Percentiles rank a stretch among this genome's conserved stretches.
Evolutionary conservation across 225 moss, liverwort and hornwort species (phyloP).

Genomic region (Physcomitrium patens): DNA sequence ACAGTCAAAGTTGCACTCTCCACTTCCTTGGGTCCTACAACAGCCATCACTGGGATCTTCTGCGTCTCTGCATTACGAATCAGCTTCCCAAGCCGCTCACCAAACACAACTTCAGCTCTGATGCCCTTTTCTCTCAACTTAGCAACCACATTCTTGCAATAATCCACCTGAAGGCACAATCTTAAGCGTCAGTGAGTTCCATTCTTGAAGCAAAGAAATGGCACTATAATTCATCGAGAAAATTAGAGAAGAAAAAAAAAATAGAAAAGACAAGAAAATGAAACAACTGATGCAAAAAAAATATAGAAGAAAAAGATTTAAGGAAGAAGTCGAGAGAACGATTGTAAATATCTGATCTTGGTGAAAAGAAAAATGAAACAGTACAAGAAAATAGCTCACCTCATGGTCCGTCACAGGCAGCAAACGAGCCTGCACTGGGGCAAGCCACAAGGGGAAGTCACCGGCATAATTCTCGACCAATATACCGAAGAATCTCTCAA

Average conservation of each 20-base stretch:
- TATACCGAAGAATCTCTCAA: slow-evolving; percentile 97
- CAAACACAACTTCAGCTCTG: slow-evolving; percentile 78
- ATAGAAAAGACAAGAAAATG: too few species aligned
- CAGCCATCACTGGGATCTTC: slow-evolving; percentile 97
- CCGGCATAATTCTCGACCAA: slow-evolving; percentile 96
- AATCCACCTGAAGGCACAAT: slow-evolving; percentile 54
- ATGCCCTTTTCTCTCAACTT: slow-evolving; percentile 72
- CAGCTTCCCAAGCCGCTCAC: slow-evolving; percentile 83
- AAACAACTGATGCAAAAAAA: too few species aligned
- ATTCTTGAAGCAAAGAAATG: neutral
- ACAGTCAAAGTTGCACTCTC: slow-evolving; percentile 77
- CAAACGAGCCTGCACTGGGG: slow-evolving; percentile 82
- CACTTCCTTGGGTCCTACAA: slow-evolving; percentile 97
- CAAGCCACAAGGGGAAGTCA: slow-evolving; percentile 96
- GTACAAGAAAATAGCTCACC: slow-evolving; percentile 32
- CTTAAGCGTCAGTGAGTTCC: slow-evolving; percentile 2
- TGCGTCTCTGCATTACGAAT: slow-evolving; percentile 95
- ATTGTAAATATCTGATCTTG: neutral
- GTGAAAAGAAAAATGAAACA: neutral
- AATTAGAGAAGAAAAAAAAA: too few species aligned
- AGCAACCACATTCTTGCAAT: slow-evolving; percentile 78
- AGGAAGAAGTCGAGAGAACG: too few species aligned
- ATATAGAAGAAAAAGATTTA: too few species aligned
- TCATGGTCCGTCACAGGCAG: slow-evolving; percentile 90
- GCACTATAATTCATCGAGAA: too few species aligned